Percentiles rank a stretch among this genome's conserved stretches.
Conservation (phyloP, 2,329 filamentous ascomycete genomes). For the Coleophoma eucalyptorum region DNA sequence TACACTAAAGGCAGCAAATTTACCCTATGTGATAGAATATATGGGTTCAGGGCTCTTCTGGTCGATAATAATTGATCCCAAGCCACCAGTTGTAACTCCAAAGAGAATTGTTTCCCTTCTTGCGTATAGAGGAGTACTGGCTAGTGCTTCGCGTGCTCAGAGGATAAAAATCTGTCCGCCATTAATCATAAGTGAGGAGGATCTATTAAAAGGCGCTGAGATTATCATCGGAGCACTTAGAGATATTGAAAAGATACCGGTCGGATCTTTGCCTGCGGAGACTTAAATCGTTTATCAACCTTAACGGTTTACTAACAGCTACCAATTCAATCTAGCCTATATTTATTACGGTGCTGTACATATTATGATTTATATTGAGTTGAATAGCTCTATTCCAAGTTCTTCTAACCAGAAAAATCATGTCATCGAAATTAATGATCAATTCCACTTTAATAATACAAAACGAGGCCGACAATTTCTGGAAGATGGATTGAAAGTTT, state of each 20-base stretch:
- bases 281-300: too few relatives aligned
- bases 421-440: too few relatives aligned
- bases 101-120: slow-evolving; percentile 1
- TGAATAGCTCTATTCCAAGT: too few relatives aligned
- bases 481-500: too few relatives aligned
- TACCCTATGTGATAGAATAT: background rate
- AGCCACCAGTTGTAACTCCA: slow-evolving; percentile 1
- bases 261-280: background rate
- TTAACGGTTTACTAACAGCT: too few relatives aligned
- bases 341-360: too few relatives aligned
- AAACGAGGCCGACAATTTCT: too few relatives aligned
- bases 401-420: too few relatives aligned
- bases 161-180: slow-evolving; percentile 5
- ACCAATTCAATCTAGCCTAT: too few relatives aligned
- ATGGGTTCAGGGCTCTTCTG: background rate
- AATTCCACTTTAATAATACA: too few relatives aligned
- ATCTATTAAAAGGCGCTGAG: slow-evolving; percentile 3
- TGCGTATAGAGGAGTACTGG: slow-evolving; percentile 3
- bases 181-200: slow-evolving; percentile 6
- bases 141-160: slow-evolving; percentile 1
- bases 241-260: background rate
- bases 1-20: background rate
- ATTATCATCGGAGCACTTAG: slow-evolving; percentile 2
- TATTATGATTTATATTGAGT: too few relatives aligned
- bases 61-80: background rate